A percentile compares a stretch with the other conserved stretches of the same genome.
These are phyloP conservation scores for Thalassiosira sp. DNA, from an alignment of 352 stramenopile genomes.

Conservation along the genomic window DNA sequence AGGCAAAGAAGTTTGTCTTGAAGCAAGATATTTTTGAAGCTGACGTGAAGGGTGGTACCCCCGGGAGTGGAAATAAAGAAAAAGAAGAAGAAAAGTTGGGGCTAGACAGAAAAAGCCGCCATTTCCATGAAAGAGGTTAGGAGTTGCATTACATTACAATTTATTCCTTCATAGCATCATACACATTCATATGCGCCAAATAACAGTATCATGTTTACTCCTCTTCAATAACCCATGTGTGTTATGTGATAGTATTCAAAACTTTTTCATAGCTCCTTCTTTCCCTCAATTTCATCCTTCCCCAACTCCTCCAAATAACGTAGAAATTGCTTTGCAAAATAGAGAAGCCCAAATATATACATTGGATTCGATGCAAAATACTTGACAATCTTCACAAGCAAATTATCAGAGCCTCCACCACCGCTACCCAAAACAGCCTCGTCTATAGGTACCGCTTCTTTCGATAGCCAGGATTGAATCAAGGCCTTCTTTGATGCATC, in stretches of 20 bases:
- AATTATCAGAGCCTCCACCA: background rate
- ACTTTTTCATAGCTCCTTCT: slow-evolving; percentile 26
- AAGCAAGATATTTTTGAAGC: slow-evolving; percentile 17
- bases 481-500: slow-evolving; percentile 31
- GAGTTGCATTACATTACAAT: too few relatives aligned
- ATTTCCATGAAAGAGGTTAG: too few relatives aligned
- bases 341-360: slow-evolving; percentile 63
- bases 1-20: slow-evolving; percentile 39
- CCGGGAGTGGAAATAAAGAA: background rate
- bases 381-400: slow-evolving; percentile 38
- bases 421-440: slow-evolving; percentile 28
- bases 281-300: slow-evolving; percentile 20
- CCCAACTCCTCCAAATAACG: slow-evolving; percentile 40
- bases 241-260: background rate
- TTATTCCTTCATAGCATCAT: too few relatives aligned
- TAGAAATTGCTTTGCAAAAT: slow-evolving; percentile 33
- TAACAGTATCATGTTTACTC: too few relatives aligned
- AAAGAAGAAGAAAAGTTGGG: too few relatives aligned
- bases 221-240: too few relatives aligned
- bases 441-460: slow-evolving; percentile 58
- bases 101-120: too few relatives aligned
- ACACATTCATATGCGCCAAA: too few relatives aligned
- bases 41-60: background rate
- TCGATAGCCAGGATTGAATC: slow-evolving; percentile 59
- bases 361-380: slow-evolving; percentile 69